Base-by-base conservation (phyloP, 305 asterid species). In the Fraxinus platypoda region DNA sequence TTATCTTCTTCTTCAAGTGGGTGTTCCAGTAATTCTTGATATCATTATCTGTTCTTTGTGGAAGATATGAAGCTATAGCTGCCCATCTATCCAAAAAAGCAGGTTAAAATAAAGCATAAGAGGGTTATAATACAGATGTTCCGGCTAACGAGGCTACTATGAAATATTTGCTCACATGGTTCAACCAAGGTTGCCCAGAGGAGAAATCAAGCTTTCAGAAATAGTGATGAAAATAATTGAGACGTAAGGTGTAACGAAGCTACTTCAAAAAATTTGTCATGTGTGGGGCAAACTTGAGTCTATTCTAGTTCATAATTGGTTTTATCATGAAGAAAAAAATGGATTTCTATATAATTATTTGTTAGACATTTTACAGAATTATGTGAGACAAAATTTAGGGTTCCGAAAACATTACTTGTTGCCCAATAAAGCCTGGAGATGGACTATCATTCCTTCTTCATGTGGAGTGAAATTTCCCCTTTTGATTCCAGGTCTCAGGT, bases 1-100 rank as follows among this genome's bases (percentile, higher is more conserved):
- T 88, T 30, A 88, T 76, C 83, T 88, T 88, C 70, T 88, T 88
- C 86, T 88, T 88, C 23, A 88, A 59, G 75, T 88, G 91, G 15
- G 91, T 88, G 78, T 88, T 88, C 91, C 91, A 88, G 30, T 87
- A 88, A 52, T 88, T 88, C 85, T 88, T 88, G 75, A 88, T 88
- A 66, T 88, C 91, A 34, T 88, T 87, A 9, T 88, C 91, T n/a
- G 91, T 88, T 79, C 91, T 83, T 80, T 88, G 91, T 28, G 91
- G 91, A 7, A 88, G 89, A 80, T 88, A 87, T 11, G 91, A 88
- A 71, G 91, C 91, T 74, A 88, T 88, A 49, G 91, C 89, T n/a
- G 91, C 91, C 91, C 91, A 88, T 78, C 91, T 88, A 85, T 62
- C 3, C 68, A 1, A 57, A 57, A 72, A 66, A 26, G 11, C 23